These are phyloP conservation scores for Rhodotorula kratochvilovae DNA, from an alignment of 768 basidiomycete species.

Conservation along the genomic window DNA sequence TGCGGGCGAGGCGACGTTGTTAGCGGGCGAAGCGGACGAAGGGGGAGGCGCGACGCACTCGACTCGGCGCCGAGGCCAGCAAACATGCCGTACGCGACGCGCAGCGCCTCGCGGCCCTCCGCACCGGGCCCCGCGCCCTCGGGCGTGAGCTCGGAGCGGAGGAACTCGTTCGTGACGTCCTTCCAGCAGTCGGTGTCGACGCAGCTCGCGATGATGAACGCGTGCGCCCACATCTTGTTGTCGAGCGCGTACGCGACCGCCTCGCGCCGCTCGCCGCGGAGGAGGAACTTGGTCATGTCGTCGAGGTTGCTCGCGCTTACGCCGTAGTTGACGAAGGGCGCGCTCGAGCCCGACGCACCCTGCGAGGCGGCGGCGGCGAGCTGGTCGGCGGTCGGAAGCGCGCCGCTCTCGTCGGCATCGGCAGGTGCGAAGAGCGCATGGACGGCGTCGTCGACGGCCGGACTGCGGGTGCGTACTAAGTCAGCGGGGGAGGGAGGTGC, in stretches of 20 bases:
- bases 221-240: constrained; percentile 89
- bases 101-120: constrained; percentile 66
- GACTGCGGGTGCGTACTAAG: constrained; percentile 52
- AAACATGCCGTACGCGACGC: constrained; percentile 74
- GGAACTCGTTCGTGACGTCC: constrained; percentile 78
- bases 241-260: constrained; percentile 86
- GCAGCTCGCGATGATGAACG: constrained; percentile 86
- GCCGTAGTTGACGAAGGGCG: constrained; percentile 57
- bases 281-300: constrained; percentile 70
- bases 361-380: constrained; percentile 19
- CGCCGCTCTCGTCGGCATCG: neutral
- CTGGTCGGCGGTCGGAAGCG: constrained; percentile 38
- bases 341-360: neutral
- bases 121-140: constrained; percentile 39
- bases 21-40: constrained; percentile 13
- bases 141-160: constrained; percentile 65
- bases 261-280: constrained; percentile 75
- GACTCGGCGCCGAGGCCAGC: constrained; percentile 75
- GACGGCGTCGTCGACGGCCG: constrained; percentile 68
- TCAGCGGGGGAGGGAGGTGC: neutral
- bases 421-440: constrained; percentile 65
- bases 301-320: constrained; percentile 65
- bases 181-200: constrained; percentile 92
- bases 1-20: constrained; percentile 43
- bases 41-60: constrained; percentile 53